phyloP scores from a whole-genome alignment of 2,329 filamentous ascomycete genomes.

The Aureobasidium sp. region DNA sequence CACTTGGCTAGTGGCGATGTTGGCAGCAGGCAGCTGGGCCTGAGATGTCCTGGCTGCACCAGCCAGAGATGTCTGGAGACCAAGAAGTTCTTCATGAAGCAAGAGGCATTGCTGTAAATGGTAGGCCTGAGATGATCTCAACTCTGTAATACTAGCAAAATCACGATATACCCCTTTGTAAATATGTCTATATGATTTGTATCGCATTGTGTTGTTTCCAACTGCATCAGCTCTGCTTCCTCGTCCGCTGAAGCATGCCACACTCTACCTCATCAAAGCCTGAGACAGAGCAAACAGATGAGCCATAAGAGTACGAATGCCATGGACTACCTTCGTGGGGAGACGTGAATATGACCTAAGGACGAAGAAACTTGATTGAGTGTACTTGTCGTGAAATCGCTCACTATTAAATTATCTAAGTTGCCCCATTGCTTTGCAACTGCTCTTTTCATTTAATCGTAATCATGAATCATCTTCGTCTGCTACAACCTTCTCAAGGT shows the following conservation, averaged over 20 bases:
- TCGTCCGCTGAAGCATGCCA: background rate
- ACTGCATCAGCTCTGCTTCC: background rate
- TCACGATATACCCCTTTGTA: background rate
- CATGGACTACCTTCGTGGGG: background rate
- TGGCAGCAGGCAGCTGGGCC: slow-evolving; percentile 79
- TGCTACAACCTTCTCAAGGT: slow-evolving; percentile 31
- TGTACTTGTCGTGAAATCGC: background rate
- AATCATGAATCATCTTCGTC: slow-evolving; percentile 5
- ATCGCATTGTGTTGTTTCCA: background rate
- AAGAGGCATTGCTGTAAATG: slow-evolving; percentile 20
- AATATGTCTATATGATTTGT: background rate
- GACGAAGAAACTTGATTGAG: background rate
- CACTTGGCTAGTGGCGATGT: slow-evolving; percentile 64
- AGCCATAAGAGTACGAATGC: background rate
- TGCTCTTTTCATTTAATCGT: background rate
- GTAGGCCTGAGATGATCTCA: background rate
- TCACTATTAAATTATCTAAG: background rate
- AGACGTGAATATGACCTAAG: background rate
- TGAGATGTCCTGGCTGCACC: slow-evolving; percentile 89
- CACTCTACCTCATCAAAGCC: background rate
- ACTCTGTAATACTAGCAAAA: background rate
- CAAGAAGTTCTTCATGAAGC: slow-evolving; percentile 54
- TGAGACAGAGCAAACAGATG: background rate
- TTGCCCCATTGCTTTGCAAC: background rate
- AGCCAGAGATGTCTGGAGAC: slow-evolving; percentile 80